phyloP scores from a whole-genome alignment of 2,329 filamentous ascomycete species.

The Macroventuria anomochaeta region DNA sequence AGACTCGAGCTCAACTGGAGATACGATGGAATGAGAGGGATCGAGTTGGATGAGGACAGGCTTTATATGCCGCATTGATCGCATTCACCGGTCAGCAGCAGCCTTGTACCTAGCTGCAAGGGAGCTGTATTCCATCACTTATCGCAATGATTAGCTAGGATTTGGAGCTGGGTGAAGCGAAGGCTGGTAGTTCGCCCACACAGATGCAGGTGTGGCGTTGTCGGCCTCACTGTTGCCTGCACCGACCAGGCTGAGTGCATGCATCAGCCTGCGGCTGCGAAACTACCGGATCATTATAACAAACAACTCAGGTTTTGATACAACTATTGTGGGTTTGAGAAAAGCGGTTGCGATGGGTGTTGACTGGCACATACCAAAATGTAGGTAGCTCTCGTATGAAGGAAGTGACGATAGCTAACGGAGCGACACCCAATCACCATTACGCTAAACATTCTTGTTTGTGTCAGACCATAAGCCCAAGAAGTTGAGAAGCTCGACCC shows the following conservation, averaged over 20 bases:
- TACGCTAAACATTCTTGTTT: too few species aligned
- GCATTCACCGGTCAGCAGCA: slow-evolving; percentile 3
- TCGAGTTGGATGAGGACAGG: background rate
- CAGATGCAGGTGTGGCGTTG: slow-evolving; percentile 8
- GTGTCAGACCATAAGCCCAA: too few species aligned
- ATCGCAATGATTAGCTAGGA: background rate
- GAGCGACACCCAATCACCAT: too few species aligned
- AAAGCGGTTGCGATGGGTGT: too few species aligned
- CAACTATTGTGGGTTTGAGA: too few species aligned
- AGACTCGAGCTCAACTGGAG: background rate
- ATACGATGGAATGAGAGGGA: background rate
- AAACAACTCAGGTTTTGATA: too few species aligned
- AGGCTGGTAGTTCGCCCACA: slow-evolving; percentile 5
- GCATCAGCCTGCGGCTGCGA: background rate
- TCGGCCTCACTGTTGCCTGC: slow-evolving; percentile 12
- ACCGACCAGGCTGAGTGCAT: slow-evolving; percentile 1
- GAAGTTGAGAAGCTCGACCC: too few species aligned
- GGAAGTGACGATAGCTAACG: too few species aligned
- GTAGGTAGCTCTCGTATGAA: too few species aligned
- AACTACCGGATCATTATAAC: too few species aligned
- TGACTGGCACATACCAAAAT: too few species aligned
- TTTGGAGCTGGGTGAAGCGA: slow-evolving; percentile 6
- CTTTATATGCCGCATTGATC: background rate
- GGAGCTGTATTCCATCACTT: background rate
- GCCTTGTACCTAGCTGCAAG: background rate